Conservation (phyloP, 2,329 filamentous ascomycete species). For the Monilinia polystroma region DNA sequence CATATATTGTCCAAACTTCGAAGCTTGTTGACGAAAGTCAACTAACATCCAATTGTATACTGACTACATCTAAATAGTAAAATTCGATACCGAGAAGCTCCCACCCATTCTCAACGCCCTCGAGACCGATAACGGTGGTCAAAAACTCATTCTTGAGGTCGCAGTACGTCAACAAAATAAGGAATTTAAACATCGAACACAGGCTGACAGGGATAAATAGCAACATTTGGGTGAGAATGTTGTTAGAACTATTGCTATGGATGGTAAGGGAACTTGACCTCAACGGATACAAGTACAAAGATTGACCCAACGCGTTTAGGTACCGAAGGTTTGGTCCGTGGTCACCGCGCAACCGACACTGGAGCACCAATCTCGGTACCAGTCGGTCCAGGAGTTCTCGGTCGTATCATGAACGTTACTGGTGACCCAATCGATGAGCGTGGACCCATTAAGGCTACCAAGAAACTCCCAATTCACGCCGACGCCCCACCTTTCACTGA, state of each 20-base stretch:
- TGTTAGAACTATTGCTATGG: slow-evolving; percentile 99
- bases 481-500: slow-evolving; percentile 90
- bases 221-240: slow-evolving; percentile 99
- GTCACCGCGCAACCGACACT: slow-evolving; percentile 79
- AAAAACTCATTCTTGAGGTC: slow-evolving; percentile 96
- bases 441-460: slow-evolving; percentile 92
- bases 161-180: slow-evolving; percentile 62
- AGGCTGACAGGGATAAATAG: slow-evolving; percentile 53
- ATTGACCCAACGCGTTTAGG: slow-evolving; percentile 50
- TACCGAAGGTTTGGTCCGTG: slow-evolving; percentile 99
- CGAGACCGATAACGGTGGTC: slow-evolving; percentile 83
- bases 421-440: slow-evolving; percentile 99
- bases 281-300: slow-evolving; percentile 26
- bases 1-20: slow-evolving; percentile 28
- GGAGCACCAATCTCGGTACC: slow-evolving; percentile 94
- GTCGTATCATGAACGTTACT: slow-evolving; percentile 99
- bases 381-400: slow-evolving; percentile 88
- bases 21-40: slow-evolving; percentile 27
- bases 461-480: slow-evolving; percentile 87
- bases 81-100: slow-evolving; percentile 92
- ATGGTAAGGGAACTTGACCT: slow-evolving; percentile 64
- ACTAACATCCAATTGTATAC: slow-evolving; percentile 21
- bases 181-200: slow-evolving; percentile 26
- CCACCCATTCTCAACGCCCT: slow-evolving; percentile 97
- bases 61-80: slow-evolving; percentile 62